phyloP scores from a whole-genome alignment of 805 yeast species.

The Kazachstania africana region DNA sequence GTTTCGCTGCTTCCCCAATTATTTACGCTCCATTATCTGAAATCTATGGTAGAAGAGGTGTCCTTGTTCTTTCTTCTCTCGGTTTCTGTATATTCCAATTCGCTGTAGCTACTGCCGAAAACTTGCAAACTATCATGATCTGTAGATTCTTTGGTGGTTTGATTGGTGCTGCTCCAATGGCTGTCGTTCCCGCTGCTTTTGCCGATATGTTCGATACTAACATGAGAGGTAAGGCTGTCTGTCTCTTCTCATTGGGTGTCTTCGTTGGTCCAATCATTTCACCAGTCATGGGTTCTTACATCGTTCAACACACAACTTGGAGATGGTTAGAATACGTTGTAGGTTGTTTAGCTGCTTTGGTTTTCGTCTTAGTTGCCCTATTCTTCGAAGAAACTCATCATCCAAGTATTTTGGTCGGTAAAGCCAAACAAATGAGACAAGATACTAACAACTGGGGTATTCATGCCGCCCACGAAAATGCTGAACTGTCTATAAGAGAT shows the following conservation, averaged over 20 bases:
- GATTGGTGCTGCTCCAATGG: slow-evolving; percentile 75
- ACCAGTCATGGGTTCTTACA: slow-evolving; percentile 71
- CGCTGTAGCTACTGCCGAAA: slow-evolving; percentile 66
- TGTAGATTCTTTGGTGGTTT: slow-evolving; percentile 74
- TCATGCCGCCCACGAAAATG: slow-evolving; percentile 65
- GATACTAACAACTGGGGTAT: slow-evolving; percentile 77
- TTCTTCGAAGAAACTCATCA: slow-evolving; percentile 60
- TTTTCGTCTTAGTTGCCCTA: slow-evolving; percentile 27
- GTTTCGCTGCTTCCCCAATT: slow-evolving; percentile 88
- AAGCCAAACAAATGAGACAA: slow-evolving; percentile 51
- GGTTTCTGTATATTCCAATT: slow-evolving; percentile 53
- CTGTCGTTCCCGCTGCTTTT: slow-evolving; percentile 77
- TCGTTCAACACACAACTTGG: slow-evolving; percentile 63
- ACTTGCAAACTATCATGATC: slow-evolving; percentile 64
- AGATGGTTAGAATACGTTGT: slow-evolving; percentile 70
- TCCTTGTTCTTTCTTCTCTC: slow-evolving; percentile 44
- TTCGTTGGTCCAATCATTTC: slow-evolving; percentile 73
- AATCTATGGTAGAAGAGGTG: slow-evolving; percentile 56
- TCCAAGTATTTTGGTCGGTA: slow-evolving; percentile 48
- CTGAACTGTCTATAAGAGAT: slow-evolving; percentile 43
- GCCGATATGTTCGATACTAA: slow-evolving; percentile 65
- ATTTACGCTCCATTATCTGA: slow-evolving; percentile 87
- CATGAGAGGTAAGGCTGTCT: slow-evolving; percentile 64
- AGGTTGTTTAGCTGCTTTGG: slow-evolving; percentile 43
- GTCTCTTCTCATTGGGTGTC: slow-evolving; percentile 62